These are phyloP conservation scores for Cantharellus anzutake DNA, from an alignment of 768 basidiomycete genomes.

Conservation along the genomic window DNA sequence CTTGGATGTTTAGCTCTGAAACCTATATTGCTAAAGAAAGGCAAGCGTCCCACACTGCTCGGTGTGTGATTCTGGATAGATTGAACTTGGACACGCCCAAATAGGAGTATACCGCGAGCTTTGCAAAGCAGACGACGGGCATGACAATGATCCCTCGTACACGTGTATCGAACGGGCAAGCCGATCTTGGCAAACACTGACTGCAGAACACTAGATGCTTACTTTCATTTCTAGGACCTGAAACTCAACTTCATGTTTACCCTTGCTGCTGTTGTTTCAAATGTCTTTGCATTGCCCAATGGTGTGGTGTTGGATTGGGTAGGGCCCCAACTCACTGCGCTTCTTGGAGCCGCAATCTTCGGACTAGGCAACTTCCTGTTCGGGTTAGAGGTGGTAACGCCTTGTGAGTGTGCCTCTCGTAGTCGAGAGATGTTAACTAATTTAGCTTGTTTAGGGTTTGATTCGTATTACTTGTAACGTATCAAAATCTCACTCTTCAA, in stretches of 20 bases:
- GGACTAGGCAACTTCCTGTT: conserved; percentile 17
- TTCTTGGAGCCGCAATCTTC: conserved; percentile 18
- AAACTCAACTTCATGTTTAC: conserved; percentile 20
- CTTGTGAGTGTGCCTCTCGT: conserved; percentile 10
- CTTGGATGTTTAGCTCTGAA: conserved; percentile 14
- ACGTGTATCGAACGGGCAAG: conserved; percentile 11
- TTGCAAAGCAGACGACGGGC: conserved; percentile 10
- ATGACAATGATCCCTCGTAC: not conserved
- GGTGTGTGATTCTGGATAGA: not conserved
- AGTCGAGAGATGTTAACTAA: too few species aligned
- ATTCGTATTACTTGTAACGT: not conserved
- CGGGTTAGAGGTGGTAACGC: conserved; percentile 11
- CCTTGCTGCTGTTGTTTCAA: conserved; percentile 18
- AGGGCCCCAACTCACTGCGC: conserved; percentile 17
- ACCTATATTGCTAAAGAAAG: conserved; percentile 17
- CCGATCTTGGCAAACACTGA: not conserved
- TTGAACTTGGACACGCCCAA: not conserved
- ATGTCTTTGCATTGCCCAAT: conserved; percentile 17
- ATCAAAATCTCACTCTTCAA: not conserved
- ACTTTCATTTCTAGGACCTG: conserved; percentile 13
- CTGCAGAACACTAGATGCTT: not conserved
- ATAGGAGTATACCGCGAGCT: conserved; percentile 15
- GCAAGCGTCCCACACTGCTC: conserved; percentile 5
- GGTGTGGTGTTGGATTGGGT: conserved; percentile 15
- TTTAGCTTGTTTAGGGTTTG: too few species aligned